A percentile compares a stretch with the other conserved stretches of the same genome.
These are phyloP conservation scores for Schwanniomyces sp. DNA, from an alignment of 805 yeast species.

Conservation along the genomic window DNA sequence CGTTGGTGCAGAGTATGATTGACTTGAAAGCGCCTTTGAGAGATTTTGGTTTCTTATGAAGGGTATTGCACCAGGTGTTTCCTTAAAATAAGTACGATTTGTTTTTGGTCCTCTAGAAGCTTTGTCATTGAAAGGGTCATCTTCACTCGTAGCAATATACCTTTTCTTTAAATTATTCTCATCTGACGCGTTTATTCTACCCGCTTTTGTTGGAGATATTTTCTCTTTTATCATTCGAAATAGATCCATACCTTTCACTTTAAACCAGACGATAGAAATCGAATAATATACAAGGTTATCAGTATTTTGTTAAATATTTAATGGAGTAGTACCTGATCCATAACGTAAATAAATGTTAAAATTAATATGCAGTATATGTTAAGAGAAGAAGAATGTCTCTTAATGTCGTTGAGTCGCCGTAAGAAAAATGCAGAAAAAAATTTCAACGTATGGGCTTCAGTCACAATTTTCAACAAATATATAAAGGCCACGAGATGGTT, in stretches of 20 bases:
- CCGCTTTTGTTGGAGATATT: conserved; percentile 18
- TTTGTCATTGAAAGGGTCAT: conserved; percentile 30
- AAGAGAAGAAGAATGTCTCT: background rate
- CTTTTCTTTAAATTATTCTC: conserved; percentile 7
- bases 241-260: conserved; percentile 1
- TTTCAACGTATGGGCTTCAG: background rate
- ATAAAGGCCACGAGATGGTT: conserved; percentile 1
- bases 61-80: conserved; percentile 1
- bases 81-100: background rate
- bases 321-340: background rate
- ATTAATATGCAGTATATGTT: background rate
- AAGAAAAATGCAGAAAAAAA: background rate
- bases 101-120: background rate
- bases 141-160: conserved; percentile 12
- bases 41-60: conserved; percentile 18
- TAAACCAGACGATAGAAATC: background rate
- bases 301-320: background rate
- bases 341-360: background rate
- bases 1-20: background rate
- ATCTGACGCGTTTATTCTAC: conserved; percentile 8
- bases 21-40: conserved; percentile 6
- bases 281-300: background rate
- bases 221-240: conserved; percentile 23
- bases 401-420: background rate
- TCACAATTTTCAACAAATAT: background rate